phyloP scores from a whole-genome alignment of 1,139 yeast genomes.

The Lodderomyces margitis region DNA sequence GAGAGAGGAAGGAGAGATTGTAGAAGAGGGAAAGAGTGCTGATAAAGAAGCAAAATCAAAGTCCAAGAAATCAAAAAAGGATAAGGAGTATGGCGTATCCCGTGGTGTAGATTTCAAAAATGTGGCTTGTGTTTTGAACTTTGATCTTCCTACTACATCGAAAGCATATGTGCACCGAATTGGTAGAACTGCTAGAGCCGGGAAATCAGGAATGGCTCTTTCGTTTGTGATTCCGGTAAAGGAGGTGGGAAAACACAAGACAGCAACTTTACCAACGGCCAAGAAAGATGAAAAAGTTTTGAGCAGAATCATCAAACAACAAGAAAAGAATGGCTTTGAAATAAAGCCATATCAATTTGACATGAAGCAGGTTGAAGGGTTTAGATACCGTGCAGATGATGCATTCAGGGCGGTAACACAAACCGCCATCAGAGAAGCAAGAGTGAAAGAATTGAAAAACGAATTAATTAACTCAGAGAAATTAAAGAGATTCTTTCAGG shows the following conservation, averaged over 20 bases:
- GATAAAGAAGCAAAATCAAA: constrained; percentile 35
- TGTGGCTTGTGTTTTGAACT: constrained; percentile 94
- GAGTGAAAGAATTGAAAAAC: constrained; percentile 83
- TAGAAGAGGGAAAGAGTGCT: constrained; percentile 41
- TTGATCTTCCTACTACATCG: constrained; percentile 89
- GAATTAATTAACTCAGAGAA: constrained; percentile 88
- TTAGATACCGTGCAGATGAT: constrained; percentile 95
- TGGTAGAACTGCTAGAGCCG: constrained; percentile 98
- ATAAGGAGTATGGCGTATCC: constrained; percentile 87
- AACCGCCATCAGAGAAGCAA: constrained; percentile 88
- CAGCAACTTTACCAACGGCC: constrained; percentile 68
- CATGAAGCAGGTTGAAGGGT: constrained; percentile 89
- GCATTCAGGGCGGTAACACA: constrained; percentile 94
- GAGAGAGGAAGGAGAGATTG: constrained; percentile 49
- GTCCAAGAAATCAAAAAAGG: constrained; percentile 36
- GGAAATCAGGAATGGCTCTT: constrained; percentile 90
- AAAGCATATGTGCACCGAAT: constrained; percentile 90
- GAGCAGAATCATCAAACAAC: constrained; percentile 73
- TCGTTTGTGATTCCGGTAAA: constrained; percentile 85
- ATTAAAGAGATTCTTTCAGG: constrained; percentile 92
- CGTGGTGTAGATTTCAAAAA: constrained; percentile 96
- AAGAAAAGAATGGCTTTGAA: constrained; percentile 70
- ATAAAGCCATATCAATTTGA: constrained; percentile 86
- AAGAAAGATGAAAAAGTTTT: constrained; percentile 86
- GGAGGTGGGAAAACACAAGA: constrained; percentile 87